These are phyloP conservation scores for Podospora anserina DNA, from an alignment of 495 filamentous ascomycete genomes.

Conservation along the genomic window DNA sequence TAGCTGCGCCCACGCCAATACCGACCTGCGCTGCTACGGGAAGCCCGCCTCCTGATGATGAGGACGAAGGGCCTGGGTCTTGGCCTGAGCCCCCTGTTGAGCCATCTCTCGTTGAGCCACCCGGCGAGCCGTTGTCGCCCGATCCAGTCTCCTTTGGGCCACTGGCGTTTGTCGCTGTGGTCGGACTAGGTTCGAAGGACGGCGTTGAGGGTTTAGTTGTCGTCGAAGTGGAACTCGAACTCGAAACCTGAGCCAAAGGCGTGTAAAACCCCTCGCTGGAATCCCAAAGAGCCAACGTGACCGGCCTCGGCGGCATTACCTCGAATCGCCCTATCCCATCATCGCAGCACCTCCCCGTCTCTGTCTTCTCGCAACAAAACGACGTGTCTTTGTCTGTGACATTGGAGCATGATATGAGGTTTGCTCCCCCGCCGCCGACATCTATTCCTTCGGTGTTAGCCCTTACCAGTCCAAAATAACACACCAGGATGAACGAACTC, in stretches of 20 bases:
- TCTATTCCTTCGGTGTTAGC: too few species aligned
- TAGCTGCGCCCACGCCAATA: not conserved
- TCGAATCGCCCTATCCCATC: not conserved
- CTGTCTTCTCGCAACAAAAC: not conserved
- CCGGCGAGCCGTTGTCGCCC: not conserved
- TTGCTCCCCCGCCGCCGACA: not conserved
- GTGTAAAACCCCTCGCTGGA: not conserved
- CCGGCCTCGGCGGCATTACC: not conserved
- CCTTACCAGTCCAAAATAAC: not conserved
- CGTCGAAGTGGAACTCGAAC: not conserved
- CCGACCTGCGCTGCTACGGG: not conserved
- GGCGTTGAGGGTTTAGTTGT: not conserved
- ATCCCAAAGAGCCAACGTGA: not conserved
- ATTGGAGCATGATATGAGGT: not conserved
- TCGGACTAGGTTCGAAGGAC: not conserved
- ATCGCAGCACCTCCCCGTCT: not conserved
- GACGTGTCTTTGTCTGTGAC: constrained; percentile 4
- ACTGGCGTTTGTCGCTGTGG: not conserved
- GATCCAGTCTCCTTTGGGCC: not conserved
- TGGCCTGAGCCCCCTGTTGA: not conserved
- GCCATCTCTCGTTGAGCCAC: not conserved
- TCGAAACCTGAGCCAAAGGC: not conserved
- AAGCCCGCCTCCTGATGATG: not conserved
- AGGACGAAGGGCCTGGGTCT: not conserved
- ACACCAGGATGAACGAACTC: not conserved